Conservation (phyloP, 345 rosid species). For the Rubroshorea leprosula region DNA sequence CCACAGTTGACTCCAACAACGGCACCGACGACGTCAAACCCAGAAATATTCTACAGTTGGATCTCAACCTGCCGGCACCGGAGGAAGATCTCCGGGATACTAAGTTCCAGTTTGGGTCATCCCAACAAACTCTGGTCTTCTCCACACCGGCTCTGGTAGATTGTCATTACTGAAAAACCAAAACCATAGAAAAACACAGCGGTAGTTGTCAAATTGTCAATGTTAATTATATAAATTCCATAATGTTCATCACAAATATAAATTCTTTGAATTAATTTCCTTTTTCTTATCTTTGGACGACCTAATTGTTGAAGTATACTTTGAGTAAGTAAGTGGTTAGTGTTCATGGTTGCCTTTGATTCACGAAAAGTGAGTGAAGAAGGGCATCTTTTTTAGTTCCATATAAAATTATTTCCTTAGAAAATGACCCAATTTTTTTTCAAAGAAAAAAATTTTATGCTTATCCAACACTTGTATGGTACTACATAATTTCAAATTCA, state of each 20-base stretch:
- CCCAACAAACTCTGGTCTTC: constrained; percentile 40
- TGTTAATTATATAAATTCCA: neutral
- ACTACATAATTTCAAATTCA: too few relatives aligned
- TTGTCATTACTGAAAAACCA: constrained; percentile 64
- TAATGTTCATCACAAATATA: neutral
- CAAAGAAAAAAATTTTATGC: too few relatives aligned
- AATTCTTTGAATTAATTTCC: constrained; percentile 27
- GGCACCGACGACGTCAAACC: constrained; percentile 25
- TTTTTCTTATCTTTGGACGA: constrained; percentile 21
- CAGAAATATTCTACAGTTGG: constrained; percentile 53
- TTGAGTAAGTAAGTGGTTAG: constrained; percentile 86
- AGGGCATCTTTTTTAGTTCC: constrained; percentile 40
- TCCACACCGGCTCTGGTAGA: constrained; percentile 77
- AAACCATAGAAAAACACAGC: too few relatives aligned
- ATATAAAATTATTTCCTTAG: constrained; percentile 12
- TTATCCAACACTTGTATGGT: too few relatives aligned
- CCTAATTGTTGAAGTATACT: constrained; percentile 61
- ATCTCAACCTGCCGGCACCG: constrained; percentile 96
- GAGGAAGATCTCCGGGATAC: constrained; percentile 63
- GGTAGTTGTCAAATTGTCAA: neutral
- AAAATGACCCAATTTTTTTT: too few relatives aligned
- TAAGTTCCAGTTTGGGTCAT: constrained; percentile 51
- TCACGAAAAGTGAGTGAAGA: constrained; percentile 84
- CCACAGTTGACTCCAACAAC: constrained; percentile 2
- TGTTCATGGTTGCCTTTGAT: constrained; percentile 76